These are phyloP conservation scores for Arachis stenosperma DNA, from an alignment of 306 rosid species.

Conservation along the genomic window DNA sequence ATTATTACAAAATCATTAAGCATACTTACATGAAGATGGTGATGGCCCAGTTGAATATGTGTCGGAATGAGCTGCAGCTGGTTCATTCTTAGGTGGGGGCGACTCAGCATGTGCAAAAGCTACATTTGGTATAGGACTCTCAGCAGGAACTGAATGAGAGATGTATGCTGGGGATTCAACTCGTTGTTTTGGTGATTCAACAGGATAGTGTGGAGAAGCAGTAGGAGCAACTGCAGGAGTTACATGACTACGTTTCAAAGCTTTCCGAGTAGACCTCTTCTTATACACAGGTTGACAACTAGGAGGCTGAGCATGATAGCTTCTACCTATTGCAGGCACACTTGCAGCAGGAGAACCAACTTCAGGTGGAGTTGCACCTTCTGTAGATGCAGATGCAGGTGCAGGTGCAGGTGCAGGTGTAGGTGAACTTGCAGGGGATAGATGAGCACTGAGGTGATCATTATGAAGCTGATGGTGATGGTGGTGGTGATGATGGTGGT, in stretches of 20 bases:
- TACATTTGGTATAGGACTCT: slow-evolving; percentile 77
- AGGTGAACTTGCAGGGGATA: slow-evolving; percentile 60
- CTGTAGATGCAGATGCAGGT: background rate
- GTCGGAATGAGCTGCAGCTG: slow-evolving; percentile 44
- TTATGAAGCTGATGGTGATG: slow-evolving; percentile 55
- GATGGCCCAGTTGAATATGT: slow-evolving; percentile 44
- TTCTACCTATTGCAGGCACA: slow-evolving; percentile 49
- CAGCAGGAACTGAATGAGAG: slow-evolving; percentile 58
- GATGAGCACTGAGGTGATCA: slow-evolving; percentile 47
- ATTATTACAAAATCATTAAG: slow-evolving; percentile 15
- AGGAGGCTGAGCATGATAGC: slow-evolving; percentile 64
- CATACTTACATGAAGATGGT: slow-evolving; percentile 64
- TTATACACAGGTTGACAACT: slow-evolving; percentile 51
- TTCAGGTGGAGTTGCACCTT: slow-evolving; percentile 45
- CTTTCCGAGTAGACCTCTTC: slow-evolving; percentile 51
- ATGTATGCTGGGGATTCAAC: slow-evolving; percentile 49
- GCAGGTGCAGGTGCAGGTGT: slow-evolving; percentile 49
- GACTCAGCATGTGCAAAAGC: slow-evolving; percentile 75
- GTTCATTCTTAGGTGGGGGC: slow-evolving; percentile 61
- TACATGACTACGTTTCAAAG: slow-evolving; percentile 49
- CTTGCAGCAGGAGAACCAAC: slow-evolving; percentile 55
- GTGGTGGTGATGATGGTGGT: slow-evolving; percentile 62
- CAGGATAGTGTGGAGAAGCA: slow-evolving; percentile 43
- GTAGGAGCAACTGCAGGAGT: slow-evolving; percentile 61
- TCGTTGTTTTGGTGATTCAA: slow-evolving; percentile 56